Conservation (phyloP, 345 rosid genomes). For the Eucalyptus paniculata region DNA sequence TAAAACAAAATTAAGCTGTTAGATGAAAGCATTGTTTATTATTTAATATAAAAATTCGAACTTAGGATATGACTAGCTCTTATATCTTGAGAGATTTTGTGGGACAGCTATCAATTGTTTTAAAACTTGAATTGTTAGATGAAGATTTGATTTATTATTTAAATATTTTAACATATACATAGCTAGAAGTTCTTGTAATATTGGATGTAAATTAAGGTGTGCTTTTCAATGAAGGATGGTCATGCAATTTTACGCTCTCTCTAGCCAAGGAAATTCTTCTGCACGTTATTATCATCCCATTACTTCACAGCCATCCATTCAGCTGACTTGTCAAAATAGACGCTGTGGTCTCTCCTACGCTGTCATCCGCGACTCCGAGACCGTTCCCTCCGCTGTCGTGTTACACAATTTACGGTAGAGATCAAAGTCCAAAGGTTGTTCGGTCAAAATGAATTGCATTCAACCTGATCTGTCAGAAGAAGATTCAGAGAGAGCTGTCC, state of each 20-base stretch:
- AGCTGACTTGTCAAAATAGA: neutral
- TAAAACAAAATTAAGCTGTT: no score
- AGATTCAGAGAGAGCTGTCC: no score
- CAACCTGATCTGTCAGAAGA: no score
- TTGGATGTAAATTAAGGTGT: neutral
- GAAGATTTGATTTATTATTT: no score
- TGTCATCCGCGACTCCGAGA: neutral
- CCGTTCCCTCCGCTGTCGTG: neutral
- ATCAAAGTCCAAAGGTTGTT: neutral
- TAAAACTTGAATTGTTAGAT: no score
- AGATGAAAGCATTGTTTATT: no score
- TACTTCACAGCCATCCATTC: neutral
- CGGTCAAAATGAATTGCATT: no score
- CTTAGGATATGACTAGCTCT: no score
- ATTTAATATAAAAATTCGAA: no score
- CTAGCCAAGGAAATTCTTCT: neutral
- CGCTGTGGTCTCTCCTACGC: neutral
- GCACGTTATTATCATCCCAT: neutral
- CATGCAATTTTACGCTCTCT: neutral
- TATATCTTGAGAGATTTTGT: neutral
- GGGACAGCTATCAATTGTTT: no score
- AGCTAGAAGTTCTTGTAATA: neutral
- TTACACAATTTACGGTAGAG: neutral
- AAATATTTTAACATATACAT: neutral
- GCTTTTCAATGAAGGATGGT: neutral